Base-by-base conservation (phyloP, 2,329 filamentous ascomycete species). In the Leptographium procerum region DNA sequence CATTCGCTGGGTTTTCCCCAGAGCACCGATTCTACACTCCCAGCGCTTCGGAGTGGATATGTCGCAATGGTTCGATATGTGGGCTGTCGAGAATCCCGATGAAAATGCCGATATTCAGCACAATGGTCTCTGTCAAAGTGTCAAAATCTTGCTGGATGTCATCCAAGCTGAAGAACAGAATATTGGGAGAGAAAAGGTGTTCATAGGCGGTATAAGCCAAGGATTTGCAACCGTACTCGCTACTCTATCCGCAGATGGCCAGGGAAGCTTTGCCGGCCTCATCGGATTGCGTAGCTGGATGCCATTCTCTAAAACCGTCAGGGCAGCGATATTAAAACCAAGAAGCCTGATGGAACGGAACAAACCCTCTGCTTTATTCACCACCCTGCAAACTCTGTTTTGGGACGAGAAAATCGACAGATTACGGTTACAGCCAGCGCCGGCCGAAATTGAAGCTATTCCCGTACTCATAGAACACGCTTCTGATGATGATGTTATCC, bases 261-360 rank as follows among this genome's bases (percentile, higher is more conserved):
- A 24, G 5, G 60, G 60, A 28, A 58, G 60, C 1, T 59, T 60
- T 57, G 45, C 55, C 7, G 45, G 55, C n/a, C 3, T 56, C 22
- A 36, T 61, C 5, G 60, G 60, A 1, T 36, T 61, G 48, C 47
- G 52, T 19, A 57, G 60, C 50, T 62, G 45, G 50, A 48, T 62
- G 22, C 57, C 58, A 1, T 59, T 59, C 14, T 33, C 56, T 4
- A 22, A 33, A 2, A 16, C 43, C 16, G 48, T 52, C 26, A 48
- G 52, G 45, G n/a, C n/a, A 19, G 43, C 28, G 24, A 29, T 34
- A 8, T 19, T 28, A 36, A n/a, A 7, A n/a, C 43, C 53, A 54
- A 19, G n/a, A n/a, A n/a, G n/a, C n/a, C n/a, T n/a, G n/a, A n/a
- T n/a, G n/a, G n/a, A n/a, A n/a, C n/a, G n/a, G n/a, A n/a, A n/a